Evolutionary conservation across 331 rosid species (phyloP).

Genomic region (Arachis monticola): DNA sequence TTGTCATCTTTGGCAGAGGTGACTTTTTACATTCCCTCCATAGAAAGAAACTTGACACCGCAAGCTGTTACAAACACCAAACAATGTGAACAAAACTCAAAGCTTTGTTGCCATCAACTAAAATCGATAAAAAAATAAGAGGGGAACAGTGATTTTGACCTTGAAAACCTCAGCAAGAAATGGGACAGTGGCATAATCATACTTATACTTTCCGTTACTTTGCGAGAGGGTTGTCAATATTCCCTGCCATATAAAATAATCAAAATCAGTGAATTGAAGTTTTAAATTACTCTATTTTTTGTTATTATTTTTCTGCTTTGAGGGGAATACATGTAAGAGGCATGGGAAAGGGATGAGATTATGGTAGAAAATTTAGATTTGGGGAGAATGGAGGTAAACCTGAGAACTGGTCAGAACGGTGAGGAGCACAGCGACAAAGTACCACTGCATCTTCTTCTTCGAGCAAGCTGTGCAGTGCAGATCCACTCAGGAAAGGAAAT

Average conservation of each 20-base stretch:
- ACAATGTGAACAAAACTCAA: conserved; percentile 18
- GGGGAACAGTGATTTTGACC: conserved; percentile 46
- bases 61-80: conserved; percentile 57
- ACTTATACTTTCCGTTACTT: conserved; percentile 68
- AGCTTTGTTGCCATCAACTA: background rate
- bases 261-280: background rate
- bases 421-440: conserved; percentile 65
- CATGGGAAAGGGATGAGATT: background rate
- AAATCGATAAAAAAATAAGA: background rate
- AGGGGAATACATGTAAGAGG: background rate
- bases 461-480: conserved; percentile 1
- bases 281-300: background rate
- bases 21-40: conserved; percentile 74
- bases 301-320: too few relatives aligned
- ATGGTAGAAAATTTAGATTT: conserved; percentile 1
- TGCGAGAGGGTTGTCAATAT: conserved; percentile 88
- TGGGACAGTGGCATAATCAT: conserved; percentile 96
- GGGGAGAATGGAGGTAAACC: conserved; percentile 7
- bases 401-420: conserved; percentile 77
- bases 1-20: conserved; percentile 76
- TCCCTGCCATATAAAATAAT: conserved; percentile 58
- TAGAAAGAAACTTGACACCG: conserved; percentile 76
- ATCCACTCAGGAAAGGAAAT: conserved; percentile 6
- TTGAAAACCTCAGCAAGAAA: conserved; percentile 90
- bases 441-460: conserved; percentile 50